Evolutionary conservation across 805 yeast genomes (phyloP), one percentile per base, ranked within the genome.

Genomic region (Candida tallmaniae): DNA sequence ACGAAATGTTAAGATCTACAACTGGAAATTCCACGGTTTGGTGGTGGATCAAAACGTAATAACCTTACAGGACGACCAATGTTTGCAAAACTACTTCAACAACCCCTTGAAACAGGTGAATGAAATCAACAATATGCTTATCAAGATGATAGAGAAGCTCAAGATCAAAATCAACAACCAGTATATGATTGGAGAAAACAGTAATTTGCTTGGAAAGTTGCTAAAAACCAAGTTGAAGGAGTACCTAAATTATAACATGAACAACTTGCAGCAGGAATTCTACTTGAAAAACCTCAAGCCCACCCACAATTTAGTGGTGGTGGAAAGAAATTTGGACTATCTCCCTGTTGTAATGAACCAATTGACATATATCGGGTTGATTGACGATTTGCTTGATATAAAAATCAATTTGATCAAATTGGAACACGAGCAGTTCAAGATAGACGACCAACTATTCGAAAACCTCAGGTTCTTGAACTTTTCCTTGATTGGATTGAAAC

Each of bases 241-340:
- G 17, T 56, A 57, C 18, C 50, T 66, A 7, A 62, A 61, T 36
- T 53, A 51, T 28, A 60, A 32, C 46, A 57, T 58, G 50, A 56
- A 58, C 37, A 52, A 55, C 14, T 51, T 58, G 16, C 73, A 68
- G 45, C 54, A 48, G 25, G 65, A 62, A 31, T 64, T 63, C 32
- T 65, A 61, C 39, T 32, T 40, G 13, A 39, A 48, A 10, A 59
- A 55, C 35, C 57, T 65, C 23, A 64, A 64, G 8, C 61, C 73
- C 29, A 80, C 79, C 39, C 72, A 78, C 33, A 94, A 90, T 50
- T 58, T 89, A 19, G 68, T 90, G 5, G 80, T 89, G 1, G 50
- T 90, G 14, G 97, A 90, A 51, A 65, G 98, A 31, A 75, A 80
- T 34, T 54, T 80, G 19, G 98, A 90, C 58, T 70, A 75, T 27